Evolutionary conservation across 352 stramenopile genomes (phyloP).

Genomic region (Phytophthora nicotianae): DNA sequence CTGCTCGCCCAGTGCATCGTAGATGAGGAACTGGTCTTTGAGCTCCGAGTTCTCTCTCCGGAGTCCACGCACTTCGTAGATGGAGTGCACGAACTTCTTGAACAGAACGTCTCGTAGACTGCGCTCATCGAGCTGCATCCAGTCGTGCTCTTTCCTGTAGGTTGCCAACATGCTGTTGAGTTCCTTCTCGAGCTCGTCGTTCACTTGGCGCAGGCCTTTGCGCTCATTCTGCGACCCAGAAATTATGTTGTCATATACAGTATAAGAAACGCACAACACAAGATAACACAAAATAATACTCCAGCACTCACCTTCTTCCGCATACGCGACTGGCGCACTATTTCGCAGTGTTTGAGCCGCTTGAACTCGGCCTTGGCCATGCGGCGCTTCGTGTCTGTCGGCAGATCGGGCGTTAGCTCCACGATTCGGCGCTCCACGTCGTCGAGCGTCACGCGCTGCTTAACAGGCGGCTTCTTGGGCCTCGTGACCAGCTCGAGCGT

Average conservation of each 20-base stretch:
- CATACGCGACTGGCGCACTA: conserved; percentile 76
- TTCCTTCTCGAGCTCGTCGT: conserved; percentile 60
- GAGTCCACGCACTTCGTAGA: conserved; percentile 70
- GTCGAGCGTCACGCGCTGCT: conserved; percentile 49
- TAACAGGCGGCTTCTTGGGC: conserved; percentile 26
- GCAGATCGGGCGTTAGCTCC: conserved; percentile 45
- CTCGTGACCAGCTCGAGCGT: conserved; percentile 6
- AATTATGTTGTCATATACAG: conserved; percentile 2
- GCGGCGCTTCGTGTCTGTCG: conserved; percentile 48
- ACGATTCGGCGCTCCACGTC: conserved; percentile 66
- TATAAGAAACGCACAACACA: background rate
- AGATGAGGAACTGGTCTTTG: conserved; percentile 56
- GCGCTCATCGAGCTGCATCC: conserved; percentile 59
- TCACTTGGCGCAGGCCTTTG: conserved; percentile 58
- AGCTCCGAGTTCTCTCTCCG: conserved; percentile 51
- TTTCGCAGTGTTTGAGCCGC: conserved; percentile 81
- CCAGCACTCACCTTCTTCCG: conserved; percentile 60
- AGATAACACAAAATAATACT: background rate
- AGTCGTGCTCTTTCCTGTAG: conserved; percentile 50
- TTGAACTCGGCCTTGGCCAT: conserved; percentile 74
- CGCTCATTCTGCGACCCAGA: conserved; percentile 39
- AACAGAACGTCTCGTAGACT: conserved; percentile 53
- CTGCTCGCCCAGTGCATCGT: conserved; percentile 73
- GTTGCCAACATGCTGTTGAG: conserved; percentile 40
- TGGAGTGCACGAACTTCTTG: conserved; percentile 75